A percentile compares a stretch with the other conserved stretches of the same genome.
Evolutionary conservation across 2,329 filamentous ascomycete genomes (phyloP).

Genomic region (Aureobasidium melanogenum): DNA sequence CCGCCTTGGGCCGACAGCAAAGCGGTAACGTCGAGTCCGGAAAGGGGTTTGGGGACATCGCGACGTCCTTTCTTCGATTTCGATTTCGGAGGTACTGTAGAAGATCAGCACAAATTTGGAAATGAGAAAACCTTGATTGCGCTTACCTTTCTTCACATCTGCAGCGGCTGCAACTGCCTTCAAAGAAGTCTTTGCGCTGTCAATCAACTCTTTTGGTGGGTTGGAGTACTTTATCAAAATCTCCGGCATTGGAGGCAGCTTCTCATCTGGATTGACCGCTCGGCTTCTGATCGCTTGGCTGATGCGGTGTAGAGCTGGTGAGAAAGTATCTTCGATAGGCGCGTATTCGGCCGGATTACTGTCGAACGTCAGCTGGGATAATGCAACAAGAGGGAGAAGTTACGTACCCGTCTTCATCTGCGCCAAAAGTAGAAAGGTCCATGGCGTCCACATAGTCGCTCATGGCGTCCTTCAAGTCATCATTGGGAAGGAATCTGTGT

Average conservation of each 20-base stretch:
- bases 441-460: constrained; percentile 85
- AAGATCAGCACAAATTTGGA: neutral
- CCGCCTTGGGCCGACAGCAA: constrained; percentile 50
- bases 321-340: constrained; percentile 71
- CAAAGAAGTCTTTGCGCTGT: constrained; percentile 49
- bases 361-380: neutral
- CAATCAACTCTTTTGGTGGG: constrained; percentile 59
- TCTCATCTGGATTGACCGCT: constrained; percentile 62
- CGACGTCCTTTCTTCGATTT: constrained; percentile 54
- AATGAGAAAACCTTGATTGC: neutral
- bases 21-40: constrained; percentile 76
- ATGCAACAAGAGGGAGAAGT: neutral
- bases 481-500: constrained; percentile 72
- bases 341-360: constrained; percentile 58
- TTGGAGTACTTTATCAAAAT: constrained; percentile 64
- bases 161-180: constrained; percentile 58
- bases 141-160: constrained; percentile 57
- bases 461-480: constrained; percentile 72
- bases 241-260: constrained; percentile 53
- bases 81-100: constrained; percentile 64
- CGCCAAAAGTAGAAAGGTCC: constrained; percentile 66
- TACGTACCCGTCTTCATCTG: constrained; percentile 64
- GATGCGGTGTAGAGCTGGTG: constrained; percentile 78
- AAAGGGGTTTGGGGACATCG: constrained; percentile 71
- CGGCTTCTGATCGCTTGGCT: constrained; percentile 77